Evolutionary conservation across 768 basidiomycete species (phyloP), one percentile per base, ranked within the genome.

Genomic region (Rhizopogon rudus): DNA sequence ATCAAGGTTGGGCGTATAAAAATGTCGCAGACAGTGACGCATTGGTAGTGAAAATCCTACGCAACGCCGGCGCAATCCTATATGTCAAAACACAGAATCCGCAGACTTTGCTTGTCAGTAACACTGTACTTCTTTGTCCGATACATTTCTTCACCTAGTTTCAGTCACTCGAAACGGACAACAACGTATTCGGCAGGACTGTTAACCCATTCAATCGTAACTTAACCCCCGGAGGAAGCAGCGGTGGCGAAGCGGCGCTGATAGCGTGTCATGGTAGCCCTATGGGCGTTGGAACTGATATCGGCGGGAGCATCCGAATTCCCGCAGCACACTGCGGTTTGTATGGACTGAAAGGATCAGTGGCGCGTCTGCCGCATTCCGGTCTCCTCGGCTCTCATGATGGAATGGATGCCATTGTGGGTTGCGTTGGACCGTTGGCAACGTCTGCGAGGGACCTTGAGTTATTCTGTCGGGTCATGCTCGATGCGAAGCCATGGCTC

Each of bases 191-290:
- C 54, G 93, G 92, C 0, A 76, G 81, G 20, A 81, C 87, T 1
- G 68, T 75, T 16, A 93, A 93, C 65, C 93, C 93, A 0, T 77
- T 74, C 68, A 81, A 81, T 64, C 71, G 73, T 46, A 64, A 63
- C 1, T 60, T 76, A 39, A 75, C 74, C 25, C 60, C 69, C 13
- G 78, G 78, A 39, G 78, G 79, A 22, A 79, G 77, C 49, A 77
- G 75, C 31, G 78, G 78, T 37, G 78, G 78, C 31, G 78, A 80
- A 58, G 67, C 72, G 31, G 77, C 80, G 5, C 62, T 81, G 12
- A 64, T 80, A 42, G 74, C 77, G 31, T 65, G 72, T 29, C 69
- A 71, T 17, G 79, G 78, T 54, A 71, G 73, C 37, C 67, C 74
- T 64, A 39, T 72, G 8, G 73, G 73, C 1, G 60, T 77, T 22